Evolutionary conservation across 2,329 filamentous ascomycete genomes (phyloP).

Genomic region (Cytospora chrysosperma): DNA sequence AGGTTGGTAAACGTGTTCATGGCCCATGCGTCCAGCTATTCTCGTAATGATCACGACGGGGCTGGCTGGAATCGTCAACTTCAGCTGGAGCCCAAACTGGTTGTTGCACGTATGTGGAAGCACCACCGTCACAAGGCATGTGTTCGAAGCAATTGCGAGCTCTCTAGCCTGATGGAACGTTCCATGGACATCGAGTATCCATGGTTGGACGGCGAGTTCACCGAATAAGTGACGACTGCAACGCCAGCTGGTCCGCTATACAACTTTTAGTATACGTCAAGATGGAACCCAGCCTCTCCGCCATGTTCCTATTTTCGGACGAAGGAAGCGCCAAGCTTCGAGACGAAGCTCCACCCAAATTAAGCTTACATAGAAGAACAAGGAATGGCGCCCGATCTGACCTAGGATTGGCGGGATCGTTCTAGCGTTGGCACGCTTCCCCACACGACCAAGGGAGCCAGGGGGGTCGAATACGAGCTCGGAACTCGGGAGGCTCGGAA

Average conservation of each 20-base stretch:
- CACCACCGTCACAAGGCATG: slow-evolving; percentile 3
- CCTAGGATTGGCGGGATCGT: slow-evolving; percentile 14
- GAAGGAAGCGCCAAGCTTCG: slow-evolving; percentile 9
- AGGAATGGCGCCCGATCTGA: slow-evolving; percentile 3
- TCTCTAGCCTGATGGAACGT: slow-evolving; percentile 10
- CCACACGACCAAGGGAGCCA: slow-evolving; percentile 14
- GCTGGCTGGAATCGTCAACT: neutral
- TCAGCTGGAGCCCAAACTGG: too few species aligned
- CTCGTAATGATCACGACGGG: neutral
- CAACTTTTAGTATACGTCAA: slow-evolving; percentile 11
- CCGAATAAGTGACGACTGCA: slow-evolving; percentile 10
- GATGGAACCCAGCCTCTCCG: slow-evolving; percentile 6
- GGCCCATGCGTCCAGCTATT: neutral
- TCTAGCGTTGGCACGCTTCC: slow-evolving; percentile 18
- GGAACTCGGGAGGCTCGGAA: slow-evolving; percentile 7
- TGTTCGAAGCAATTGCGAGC: neutral
- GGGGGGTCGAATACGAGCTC: slow-evolving; percentile 16
- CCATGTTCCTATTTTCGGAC: slow-evolving; percentile 12
- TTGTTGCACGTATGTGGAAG: slow-evolving; percentile 8
- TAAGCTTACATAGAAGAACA: slow-evolving; percentile 21
- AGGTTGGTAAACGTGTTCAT: neutral
- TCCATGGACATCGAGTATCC: slow-evolving; percentile 3
- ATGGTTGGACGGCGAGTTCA: neutral
- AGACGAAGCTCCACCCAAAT: slow-evolving; percentile 11
- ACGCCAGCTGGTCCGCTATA: slow-evolving; percentile 12